Evolutionary conservation across 2,329 filamentous ascomycete species (phyloP), one percentile per base, ranked within the genome.

Genomic region (Paracorniculantispora psalliotae): DNA sequence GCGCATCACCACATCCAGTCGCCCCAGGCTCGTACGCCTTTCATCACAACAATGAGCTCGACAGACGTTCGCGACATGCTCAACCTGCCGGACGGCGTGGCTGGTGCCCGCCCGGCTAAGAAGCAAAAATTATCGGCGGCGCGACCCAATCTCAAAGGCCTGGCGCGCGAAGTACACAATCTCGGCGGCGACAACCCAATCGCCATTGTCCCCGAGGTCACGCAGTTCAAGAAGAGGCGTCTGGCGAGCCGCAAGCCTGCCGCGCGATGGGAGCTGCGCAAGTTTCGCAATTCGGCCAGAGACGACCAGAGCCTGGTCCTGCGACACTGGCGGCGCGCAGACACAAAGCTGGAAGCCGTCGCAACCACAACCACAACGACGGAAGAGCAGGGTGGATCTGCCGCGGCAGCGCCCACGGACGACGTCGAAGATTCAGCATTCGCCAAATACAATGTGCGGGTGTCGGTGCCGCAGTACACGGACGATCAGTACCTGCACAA

Each of bases 11-110:
- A 7, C 37, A 21, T 17, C 21, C 28, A 17, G 2, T 25, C 52
- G 26, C 41, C 15, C 21, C n/a, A 23, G 21, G 30, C 35, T 41
- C 37, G 17, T n/a, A 41, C 50, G 30, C 26, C 10, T 26, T 47
- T 48, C 61, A 53, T 49, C 54, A 59, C 53, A 57, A 54, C 55
- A 43, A 57, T 57, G 55, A 57, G 47, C 62, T 88, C 88, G 63
- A 83, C 86, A 72, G 91, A 96, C 80, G 85, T 96, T 66, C 91
- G 90, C 77, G 91, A 96, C 72, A 90, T 96, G 70, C 85, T 96
- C 69, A 91, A 92, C 73, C 80, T 96, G 71, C 87, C 88, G 52
- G 87, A 86, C 33, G 75, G 77, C 61, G 67, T 75, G 53, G 67
- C 76, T 53, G 76, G 74, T 54, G 69, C 78, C 57, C 77, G 87